These are phyloP conservation scores for Xylariaceae sp. DNA, from an alignment of 2,329 filamentous ascomycete species.

Conservation along the genomic window DNA sequence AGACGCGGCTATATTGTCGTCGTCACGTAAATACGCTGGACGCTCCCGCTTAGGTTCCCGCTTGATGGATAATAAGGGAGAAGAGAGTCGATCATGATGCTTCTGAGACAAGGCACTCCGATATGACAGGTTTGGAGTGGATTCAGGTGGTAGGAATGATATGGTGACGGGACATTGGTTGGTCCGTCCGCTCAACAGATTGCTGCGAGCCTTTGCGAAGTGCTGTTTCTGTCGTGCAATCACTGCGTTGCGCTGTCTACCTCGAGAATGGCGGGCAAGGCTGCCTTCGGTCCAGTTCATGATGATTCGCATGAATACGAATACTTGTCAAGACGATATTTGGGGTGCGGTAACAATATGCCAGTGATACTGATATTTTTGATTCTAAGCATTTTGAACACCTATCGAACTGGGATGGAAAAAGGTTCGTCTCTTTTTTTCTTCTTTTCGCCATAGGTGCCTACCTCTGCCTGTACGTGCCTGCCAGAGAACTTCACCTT, in stretches of 20 bases:
- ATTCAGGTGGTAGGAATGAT: slow-evolving; percentile 36
- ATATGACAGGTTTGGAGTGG: slow-evolving; percentile 4
- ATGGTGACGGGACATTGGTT: slow-evolving; percentile 44
- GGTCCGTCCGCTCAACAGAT: slow-evolving; percentile 35
- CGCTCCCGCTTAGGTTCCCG: slow-evolving; percentile 21
- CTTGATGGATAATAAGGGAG: slow-evolving; percentile 26
- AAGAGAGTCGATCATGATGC: slow-evolving; percentile 24
- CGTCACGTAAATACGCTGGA: slow-evolving; percentile 1
- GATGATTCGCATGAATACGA: slow-evolving; percentile 15
- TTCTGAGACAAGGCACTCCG: slow-evolving; percentile 4
- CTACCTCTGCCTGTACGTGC: not conserved
- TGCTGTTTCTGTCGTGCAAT: slow-evolving; percentile 54
- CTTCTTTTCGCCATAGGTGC: not conserved
- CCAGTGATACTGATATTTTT: not conserved
- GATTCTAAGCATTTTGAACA: not conserved
- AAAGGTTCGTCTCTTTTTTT: too few relatives aligned
- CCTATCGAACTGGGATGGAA: not conserved
- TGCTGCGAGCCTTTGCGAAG: slow-evolving; percentile 52
- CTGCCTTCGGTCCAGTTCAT: slow-evolving; percentile 61
- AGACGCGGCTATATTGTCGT: not conserved
- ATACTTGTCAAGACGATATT: slow-evolving; percentile 26
- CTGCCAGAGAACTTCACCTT: not conserved
- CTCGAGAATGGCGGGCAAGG: slow-evolving; percentile 51
- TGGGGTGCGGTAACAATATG: not conserved
- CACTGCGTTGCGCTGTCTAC: slow-evolving; percentile 43